Evolutionary conservation across 2,329 filamentous ascomycete genomes (phyloP), one percentile per base, ranked within the genome.

Genomic region (Penicillium verrucosum): DNA sequence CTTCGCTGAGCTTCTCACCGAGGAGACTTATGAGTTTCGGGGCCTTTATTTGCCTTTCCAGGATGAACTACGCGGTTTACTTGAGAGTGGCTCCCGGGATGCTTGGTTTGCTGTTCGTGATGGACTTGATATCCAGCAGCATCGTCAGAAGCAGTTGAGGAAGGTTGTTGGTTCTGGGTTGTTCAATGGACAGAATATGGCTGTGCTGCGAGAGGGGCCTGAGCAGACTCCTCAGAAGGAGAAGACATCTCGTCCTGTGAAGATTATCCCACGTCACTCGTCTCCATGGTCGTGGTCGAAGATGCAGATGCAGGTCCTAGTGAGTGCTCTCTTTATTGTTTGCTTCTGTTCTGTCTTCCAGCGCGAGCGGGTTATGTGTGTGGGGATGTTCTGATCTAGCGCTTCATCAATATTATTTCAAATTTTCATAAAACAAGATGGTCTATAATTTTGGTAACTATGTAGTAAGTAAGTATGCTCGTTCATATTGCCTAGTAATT

Each of bases 21-120:
- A 46, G 3, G 36, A 50, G 10, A 10, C 43, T 29, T 18, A 46
- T 45, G 14, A 57, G 12, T 55, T 65, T 38, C 58, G 58, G 6
- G 48, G 56, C 4, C 45, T 56, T 6, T 50, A 66, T 34, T 32
- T 16, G 16, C 42, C 32, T 18, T 64, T 60, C 38, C 59, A 68
- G 50, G 61, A 66, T 2, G 54, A 68, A 25, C 63, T 69, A 23
- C 68, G 70, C 9, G 49, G 65, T 18, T 45, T 70, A 7, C 54
- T 72, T 38, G 62, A 63, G 44, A 51, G 60, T 23, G 66, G 68
- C 16, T 72, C 70, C 8, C 65, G 60, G 21, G 57, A 67, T 30
- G 63, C 69, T 25, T 72, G 69, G 70, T 67, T 68, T 48, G 66
- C 60, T 25, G 30, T 25, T 37, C 27, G 56, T 23, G 38, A 51